phyloP scores from a whole-genome alignment of 192 early-diverging fungal species.

The Dimargaris xerosporica region DNA sequence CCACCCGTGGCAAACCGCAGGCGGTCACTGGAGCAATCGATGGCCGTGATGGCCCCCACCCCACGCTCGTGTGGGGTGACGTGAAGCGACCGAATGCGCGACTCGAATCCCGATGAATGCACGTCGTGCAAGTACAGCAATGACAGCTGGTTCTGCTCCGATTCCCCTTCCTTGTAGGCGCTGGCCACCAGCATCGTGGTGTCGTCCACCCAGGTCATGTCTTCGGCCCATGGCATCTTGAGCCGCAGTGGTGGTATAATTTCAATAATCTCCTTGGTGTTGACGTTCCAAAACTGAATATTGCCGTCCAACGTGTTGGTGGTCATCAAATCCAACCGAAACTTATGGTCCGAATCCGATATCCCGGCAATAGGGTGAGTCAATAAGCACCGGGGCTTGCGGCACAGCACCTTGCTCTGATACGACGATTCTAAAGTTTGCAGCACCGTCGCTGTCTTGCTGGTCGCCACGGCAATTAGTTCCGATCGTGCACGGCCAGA shows the following conservation, averaged over 20 bases:
- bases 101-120: not conserved
- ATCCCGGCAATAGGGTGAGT: not conserved
- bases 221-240: not conserved
- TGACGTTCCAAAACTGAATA: constrained; percentile 7
- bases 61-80: not conserved
- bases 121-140: not conserved
- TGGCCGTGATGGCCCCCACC: not conserved
- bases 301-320: constrained; percentile 7
- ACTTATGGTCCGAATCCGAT: not conserved
- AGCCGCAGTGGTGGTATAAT: not conserved
- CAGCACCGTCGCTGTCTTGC: not conserved
- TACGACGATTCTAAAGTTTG: not conserved
- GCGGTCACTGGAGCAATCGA: not conserved
- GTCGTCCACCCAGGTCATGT: constrained; percentile 7
- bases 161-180: not conserved
- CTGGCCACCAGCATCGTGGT: not conserved
- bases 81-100: not conserved
- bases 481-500: no score
- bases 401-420: not conserved
- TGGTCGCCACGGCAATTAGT: no score
- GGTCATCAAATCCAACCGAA: not conserved
- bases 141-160: not conserved
- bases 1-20: constrained; percentile 1
- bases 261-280: not conserved
- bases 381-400: constrained; percentile 2